Evolutionary conservation across 2,329 filamentous ascomycete genomes (phyloP).

Genomic region (Ophiostoma quercus): DNA sequence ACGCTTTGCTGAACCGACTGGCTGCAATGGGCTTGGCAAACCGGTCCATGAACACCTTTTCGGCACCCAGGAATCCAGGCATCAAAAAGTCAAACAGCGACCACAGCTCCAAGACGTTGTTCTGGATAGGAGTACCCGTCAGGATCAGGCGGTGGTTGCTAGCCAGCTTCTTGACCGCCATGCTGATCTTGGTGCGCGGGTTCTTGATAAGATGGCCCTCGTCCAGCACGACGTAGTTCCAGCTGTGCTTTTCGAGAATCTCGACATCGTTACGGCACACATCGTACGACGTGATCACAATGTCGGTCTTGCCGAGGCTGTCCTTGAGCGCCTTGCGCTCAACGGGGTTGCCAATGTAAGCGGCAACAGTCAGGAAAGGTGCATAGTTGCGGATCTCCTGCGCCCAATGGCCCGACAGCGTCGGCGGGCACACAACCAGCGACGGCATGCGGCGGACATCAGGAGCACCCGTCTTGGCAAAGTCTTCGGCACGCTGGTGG

Average conservation of each 20-base stretch:
- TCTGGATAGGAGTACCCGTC: slow-evolving; percentile 95
- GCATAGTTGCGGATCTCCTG: slow-evolving; percentile 95
- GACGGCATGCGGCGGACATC: slow-evolving; percentile 80
- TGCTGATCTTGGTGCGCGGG: slow-evolving; percentile 89
- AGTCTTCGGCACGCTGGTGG: slow-evolving; percentile 87
- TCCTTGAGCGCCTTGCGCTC: slow-evolving; percentile 69
- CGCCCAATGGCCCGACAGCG: slow-evolving; percentile 95
- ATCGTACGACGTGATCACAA: slow-evolving; percentile 97
- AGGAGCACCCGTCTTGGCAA: slow-evolving; percentile 68
- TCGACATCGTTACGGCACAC: slow-evolving; percentile 96
- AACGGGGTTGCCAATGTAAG: slow-evolving; percentile 83
- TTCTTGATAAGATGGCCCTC: slow-evolving; percentile 99
- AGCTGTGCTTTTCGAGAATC: slow-evolving; percentile 72
- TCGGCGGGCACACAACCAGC: slow-evolving; percentile 92
- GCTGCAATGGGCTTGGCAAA: slow-evolving; percentile 94
- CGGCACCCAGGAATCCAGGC: slow-evolving; percentile 93
- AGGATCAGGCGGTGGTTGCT: slow-evolving; percentile 95
- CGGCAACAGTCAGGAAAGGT: slow-evolving; percentile 81
- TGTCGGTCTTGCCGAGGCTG: slow-evolving; percentile 70
- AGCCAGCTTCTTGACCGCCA: slow-evolving; percentile 80
- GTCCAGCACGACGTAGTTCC: slow-evolving; percentile 94
- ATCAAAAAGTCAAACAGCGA: slow-evolving; percentile 98
- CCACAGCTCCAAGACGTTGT: slow-evolving; percentile 95
- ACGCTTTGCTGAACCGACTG: slow-evolving; percentile 92
- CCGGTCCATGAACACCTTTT: slow-evolving; percentile 90